Evolutionary conservation across 345 rosid genomes (phyloP), one percentile per base, ranked within the genome.

Genomic region (Geranium rotundifolium): DNA sequence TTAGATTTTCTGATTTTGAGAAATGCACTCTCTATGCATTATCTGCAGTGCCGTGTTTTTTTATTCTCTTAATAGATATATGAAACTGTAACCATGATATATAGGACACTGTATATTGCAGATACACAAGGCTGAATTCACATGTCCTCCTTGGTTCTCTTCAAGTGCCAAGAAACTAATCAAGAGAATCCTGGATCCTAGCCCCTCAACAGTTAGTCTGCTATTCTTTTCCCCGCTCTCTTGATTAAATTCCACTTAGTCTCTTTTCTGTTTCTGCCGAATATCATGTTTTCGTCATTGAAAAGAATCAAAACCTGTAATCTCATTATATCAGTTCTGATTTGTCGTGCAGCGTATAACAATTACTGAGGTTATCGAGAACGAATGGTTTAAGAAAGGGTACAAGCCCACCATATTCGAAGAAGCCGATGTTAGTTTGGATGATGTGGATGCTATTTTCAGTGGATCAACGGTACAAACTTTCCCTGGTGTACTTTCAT

Each of bases 331-430:
- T 60, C 17, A 63, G 18, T 69, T 27, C 57, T 71, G 64, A 60
- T 72, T 70, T 19, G 30, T 78, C 54, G 58, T 69, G 76, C 89
- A 92, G 95, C 80, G 89, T 34, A 82, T 87, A 62, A 77, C 84
- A 30, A 78, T 82, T 49, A 79, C 89, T 17, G 91, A 89, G 75
- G 80, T 89, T 71, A 72, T 84, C 60, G 85, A 80, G 79, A 85
- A 84, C 75, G 89, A 85, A 57, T 91, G 96, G 96, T 89, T 91
- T 74, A 89, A 82, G 61, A 91, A 91, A 79, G 95, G 95, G 49
- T 91, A 87, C 69, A 87, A 80, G 71, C 85, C 92, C 37, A 85
- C 91, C 54, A 69, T 58, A 59, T 89, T 87, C 75, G 89, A 89
- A 73, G 77, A 81, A 71, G 80, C 82, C 18, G 73, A 84, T 58